A percentile compares a stretch with the other conserved stretches of the same genome.
Conservation (phyloP, 176 grass and related monocot species). For the Dactylis glomerata region DNA sequence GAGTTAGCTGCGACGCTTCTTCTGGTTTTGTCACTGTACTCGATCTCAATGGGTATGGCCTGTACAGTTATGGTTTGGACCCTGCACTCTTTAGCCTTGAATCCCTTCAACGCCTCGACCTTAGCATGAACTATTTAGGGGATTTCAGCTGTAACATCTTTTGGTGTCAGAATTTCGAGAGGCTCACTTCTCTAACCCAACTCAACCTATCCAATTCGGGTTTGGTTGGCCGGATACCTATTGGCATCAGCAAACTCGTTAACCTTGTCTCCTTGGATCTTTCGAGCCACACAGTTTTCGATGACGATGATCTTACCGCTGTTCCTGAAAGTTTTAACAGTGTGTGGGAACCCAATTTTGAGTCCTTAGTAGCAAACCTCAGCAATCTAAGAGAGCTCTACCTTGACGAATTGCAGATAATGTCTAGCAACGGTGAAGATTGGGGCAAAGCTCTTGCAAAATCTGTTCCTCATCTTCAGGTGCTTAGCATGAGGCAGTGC, state of each 20-base stretch:
- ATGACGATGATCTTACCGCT: background rate
- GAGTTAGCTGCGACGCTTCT: background rate
- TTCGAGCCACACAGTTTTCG: background rate
- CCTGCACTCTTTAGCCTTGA: background rate
- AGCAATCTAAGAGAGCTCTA: background rate
- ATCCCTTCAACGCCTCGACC: background rate
- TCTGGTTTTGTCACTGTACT: background rate
- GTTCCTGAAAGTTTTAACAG: fast-evolving
- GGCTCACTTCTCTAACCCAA: background rate
- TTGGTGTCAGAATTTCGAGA: background rate
- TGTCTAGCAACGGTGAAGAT: background rate
- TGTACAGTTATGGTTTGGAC: background rate
- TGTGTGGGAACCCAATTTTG: background rate
- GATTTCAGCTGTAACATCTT: background rate
- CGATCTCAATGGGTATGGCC: background rate
- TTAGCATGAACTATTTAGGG: background rate
- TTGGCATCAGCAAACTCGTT: background rate
- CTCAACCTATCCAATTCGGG: background rate
- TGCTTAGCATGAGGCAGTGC: conserved; percentile 17
- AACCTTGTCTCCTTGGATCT: background rate
- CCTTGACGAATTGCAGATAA: background rate
- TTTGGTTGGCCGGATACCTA: background rate
- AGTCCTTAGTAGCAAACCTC: background rate
- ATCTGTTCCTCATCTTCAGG: conserved; percentile 24
- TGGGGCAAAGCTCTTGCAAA: background rate